A percentile compares a stretch with the other conserved stretches of the same genome.
phyloP scores from a whole-genome alignment of 2,329 filamentous ascomycete genomes.

The Fusarium buharicum region DNA sequence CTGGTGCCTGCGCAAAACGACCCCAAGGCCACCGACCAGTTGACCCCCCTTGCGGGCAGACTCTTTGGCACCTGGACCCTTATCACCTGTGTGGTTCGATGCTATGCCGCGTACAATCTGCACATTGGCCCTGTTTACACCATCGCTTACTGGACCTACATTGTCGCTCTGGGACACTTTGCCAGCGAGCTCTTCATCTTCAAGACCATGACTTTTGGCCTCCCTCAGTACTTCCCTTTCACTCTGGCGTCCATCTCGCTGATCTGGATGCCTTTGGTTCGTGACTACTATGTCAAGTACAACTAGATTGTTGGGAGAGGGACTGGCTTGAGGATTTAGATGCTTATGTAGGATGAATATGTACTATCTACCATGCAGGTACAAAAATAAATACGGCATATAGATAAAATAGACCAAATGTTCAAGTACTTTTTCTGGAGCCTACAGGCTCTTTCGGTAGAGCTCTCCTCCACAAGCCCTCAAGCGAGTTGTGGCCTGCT shows the following conservation, averaged over 20 bases:
- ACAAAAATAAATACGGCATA: slow-evolving; percentile 1
- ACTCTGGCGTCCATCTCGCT: slow-evolving; percentile 61
- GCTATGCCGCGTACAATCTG: slow-evolving; percentile 88
- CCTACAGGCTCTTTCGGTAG: slow-evolving; percentile 72
- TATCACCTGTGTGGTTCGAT: slow-evolving; percentile 77
- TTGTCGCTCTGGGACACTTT: slow-evolving; percentile 81
- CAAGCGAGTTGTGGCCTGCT: slow-evolving; percentile 86
- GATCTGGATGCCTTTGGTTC: slow-evolving; percentile 74
- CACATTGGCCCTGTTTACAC: slow-evolving; percentile 78
- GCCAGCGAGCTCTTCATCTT: slow-evolving; percentile 83
- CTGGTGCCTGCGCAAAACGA: slow-evolving; percentile 59
- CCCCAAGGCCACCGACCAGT: slow-evolving; percentile 64
- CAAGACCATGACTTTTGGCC: slow-evolving; percentile 74
- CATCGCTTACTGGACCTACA: slow-evolving; percentile 83
- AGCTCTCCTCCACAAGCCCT: slow-evolving; percentile 81
- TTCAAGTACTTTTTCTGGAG: slow-evolving; percentile 24
- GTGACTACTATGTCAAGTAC: slow-evolving; percentile 71
- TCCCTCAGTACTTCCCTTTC: slow-evolving; percentile 67
- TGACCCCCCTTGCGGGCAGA: slow-evolving; percentile 79
- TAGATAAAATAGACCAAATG: slow-evolving; percentile 28
- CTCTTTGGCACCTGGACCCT: slow-evolving; percentile 92
- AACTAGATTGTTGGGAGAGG: slow-evolving; percentile 34
- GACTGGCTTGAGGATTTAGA: neutral
- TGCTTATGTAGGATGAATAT: neutral
- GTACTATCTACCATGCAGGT: neutral